phyloP scores from a whole-genome alignment of 352 stramenopile species.

The Globisporangium recalcitrans region DNA sequence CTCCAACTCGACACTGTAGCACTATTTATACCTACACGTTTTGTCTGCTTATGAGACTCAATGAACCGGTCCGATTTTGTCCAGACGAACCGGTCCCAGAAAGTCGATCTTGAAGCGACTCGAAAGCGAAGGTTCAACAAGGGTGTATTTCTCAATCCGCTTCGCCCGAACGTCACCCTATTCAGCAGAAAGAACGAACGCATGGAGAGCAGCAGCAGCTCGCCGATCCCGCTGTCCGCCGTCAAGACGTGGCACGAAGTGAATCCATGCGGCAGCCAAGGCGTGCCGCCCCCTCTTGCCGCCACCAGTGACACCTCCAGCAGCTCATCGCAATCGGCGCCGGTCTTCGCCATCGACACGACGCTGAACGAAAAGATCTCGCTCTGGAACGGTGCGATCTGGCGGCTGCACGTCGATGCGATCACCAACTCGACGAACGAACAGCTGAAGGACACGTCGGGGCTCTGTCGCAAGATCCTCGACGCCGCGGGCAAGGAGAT shows the following conservation, averaged over 20 bases:
- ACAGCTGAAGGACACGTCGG: conserved; percentile 52
- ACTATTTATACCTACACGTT: too few relatives aligned
- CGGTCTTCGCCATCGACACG: conserved; percentile 20
- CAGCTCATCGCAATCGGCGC: neutral
- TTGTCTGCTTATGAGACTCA: too few relatives aligned
- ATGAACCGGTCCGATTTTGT: neutral
- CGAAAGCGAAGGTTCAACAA: neutral
- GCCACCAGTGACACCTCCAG: conserved; percentile 15
- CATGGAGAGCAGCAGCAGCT: conserved; percentile 3
- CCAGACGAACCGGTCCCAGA: neutral
- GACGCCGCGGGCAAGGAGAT: conserved; percentile 69
- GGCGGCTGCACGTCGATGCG: conserved; percentile 53
- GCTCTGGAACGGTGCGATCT: conserved; percentile 53
- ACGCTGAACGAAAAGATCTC: conserved; percentile 46
- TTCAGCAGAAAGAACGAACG: too few relatives aligned
- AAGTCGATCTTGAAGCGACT: neutral
- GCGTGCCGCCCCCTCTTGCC: conserved; percentile 15
- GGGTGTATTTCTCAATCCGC: neutral
- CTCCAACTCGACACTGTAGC: too few relatives aligned
- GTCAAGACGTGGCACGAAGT: conserved; percentile 11
- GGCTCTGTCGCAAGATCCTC: conserved; percentile 59
- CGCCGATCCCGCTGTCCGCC: conserved; percentile 2
- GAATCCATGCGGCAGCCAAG: neutral
- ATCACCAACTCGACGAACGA: conserved; percentile 83
- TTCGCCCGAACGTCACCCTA: neutral